These are phyloP conservation scores for Ogataea paradorogensis DNA, from an alignment of 805 yeast species.

Conservation along the genomic window DNA sequence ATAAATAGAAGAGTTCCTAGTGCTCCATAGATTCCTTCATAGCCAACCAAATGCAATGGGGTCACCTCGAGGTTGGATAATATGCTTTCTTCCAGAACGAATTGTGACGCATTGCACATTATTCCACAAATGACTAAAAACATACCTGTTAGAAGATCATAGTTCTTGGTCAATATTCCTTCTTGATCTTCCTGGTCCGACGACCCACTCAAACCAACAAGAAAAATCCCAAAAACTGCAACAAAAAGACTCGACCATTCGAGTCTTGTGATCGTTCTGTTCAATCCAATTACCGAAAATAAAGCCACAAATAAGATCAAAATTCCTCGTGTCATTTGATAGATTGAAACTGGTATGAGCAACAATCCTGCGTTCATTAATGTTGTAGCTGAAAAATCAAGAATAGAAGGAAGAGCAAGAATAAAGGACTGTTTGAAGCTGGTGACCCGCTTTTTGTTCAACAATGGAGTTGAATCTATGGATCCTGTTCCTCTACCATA, in stretches of 20 bases:
- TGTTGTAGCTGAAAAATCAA: conserved; percentile 74
- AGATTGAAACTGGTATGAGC: conserved; percentile 73
- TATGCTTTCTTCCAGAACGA: conserved; percentile 73
- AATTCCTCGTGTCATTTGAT: conserved; percentile 85
- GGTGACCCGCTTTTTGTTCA: conserved; percentile 13
- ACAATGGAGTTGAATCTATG: conserved; percentile 1
- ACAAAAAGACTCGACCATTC: conserved; percentile 68
- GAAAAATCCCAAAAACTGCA: conserved; percentile 66
- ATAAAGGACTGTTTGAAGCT: conserved; percentile 31
- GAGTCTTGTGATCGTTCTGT: conserved; percentile 49
- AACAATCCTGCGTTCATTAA: conserved; percentile 71
- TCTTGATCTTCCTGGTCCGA: conserved; percentile 16
- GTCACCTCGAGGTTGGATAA: conserved; percentile 49
- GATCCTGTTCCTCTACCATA: not conserved
- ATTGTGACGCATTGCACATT: conserved; percentile 69
- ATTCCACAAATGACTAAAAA: conserved; percentile 57
- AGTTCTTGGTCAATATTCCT: conserved; percentile 6
- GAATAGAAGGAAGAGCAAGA: conserved; percentile 60
- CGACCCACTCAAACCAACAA: conserved; percentile 73
- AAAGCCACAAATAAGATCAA: conserved; percentile 73
- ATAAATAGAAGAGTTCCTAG: conserved; percentile 42
- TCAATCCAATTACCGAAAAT: conserved; percentile 61
- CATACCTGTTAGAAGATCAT: conserved; percentile 52
- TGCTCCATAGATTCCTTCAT: conserved; percentile 70
- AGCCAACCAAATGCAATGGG: conserved; percentile 67